phyloP scores from a whole-genome alignment of 805 yeast genomes.

The Candida xiaguanensis region DNA sequence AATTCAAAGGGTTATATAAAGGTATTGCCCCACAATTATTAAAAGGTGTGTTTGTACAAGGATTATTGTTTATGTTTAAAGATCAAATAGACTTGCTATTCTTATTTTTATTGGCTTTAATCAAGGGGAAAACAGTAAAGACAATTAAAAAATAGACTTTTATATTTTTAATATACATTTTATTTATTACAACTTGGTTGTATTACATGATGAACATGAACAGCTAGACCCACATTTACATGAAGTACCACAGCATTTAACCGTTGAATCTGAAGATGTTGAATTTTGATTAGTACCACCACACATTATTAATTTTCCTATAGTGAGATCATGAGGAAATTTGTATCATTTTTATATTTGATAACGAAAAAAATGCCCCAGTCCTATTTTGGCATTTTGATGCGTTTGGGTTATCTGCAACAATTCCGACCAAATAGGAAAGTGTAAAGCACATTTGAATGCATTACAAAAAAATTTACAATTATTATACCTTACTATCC shows the following conservation, averaged over 20 bases:
- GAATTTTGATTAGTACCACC: conserved; percentile 4
- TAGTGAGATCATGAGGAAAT: background rate
- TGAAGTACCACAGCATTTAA: conserved; percentile 5
- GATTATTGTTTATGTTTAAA: conserved; percentile 75
- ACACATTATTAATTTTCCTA: background rate
- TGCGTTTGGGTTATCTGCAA: background rate
- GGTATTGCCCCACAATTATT: conserved; percentile 77
- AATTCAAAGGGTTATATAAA: conserved; percentile 64
- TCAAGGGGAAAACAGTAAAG: conserved; percentile 16
- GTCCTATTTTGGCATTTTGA: background rate
- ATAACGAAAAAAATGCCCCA: background rate
- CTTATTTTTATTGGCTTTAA: conserved; percentile 26
- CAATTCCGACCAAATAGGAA: background rate
- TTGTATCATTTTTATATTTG: background rate
- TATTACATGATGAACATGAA: conserved; percentile 4
- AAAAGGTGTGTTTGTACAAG: conserved; percentile 83
- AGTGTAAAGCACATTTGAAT: background rate
- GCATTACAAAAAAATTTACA: too few relatives aligned
- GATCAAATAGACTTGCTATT: conserved; percentile 55
- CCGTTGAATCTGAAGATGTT: background rate
- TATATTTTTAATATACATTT: conserved; percentile 4
- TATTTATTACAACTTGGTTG: conserved; percentile 3
- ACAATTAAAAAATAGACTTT: conserved; percentile 2
- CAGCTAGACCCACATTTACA: conserved; percentile 7
- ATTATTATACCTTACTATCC: too few relatives aligned